Evolutionary conservation across 768 basidiomycete species (phyloP).

Genomic region (Podaxis sp.): DNA sequence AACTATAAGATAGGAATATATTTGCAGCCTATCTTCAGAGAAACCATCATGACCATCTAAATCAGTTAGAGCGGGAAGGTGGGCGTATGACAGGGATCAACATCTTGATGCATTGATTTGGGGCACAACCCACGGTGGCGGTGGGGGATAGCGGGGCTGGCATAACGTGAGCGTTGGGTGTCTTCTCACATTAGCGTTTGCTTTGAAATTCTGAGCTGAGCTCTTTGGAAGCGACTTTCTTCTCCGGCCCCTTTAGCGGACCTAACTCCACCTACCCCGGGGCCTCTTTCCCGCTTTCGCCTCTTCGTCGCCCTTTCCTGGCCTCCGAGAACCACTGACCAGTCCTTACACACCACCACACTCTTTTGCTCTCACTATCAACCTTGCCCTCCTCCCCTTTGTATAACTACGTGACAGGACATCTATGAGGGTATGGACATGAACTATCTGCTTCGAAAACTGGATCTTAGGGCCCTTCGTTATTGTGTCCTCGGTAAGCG

Average conservation of each 20-base stretch:
- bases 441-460: conserved; percentile 18
- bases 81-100: background rate
- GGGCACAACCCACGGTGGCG: background rate
- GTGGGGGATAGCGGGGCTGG: background rate
- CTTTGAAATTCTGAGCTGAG: conserved; percentile 11
- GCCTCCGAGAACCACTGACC: conserved; percentile 29
- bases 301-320: conserved; percentile 12
- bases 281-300: background rate
- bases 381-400: conserved; percentile 14
- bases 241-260: background rate
- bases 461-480: conserved; percentile 47
- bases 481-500: conserved; percentile 61
- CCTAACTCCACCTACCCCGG: background rate
- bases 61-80: background rate
- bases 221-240: conserved; percentile 2
- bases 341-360: conserved; percentile 26
- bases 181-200: background rate
- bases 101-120: conserved; percentile 6
- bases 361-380: conserved; percentile 13
- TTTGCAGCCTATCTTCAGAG: background rate
- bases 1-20: background rate
- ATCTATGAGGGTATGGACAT: conserved; percentile 40
- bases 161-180: background rate
- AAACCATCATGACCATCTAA: conserved; percentile 3
- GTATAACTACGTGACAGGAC: conserved; percentile 24